phyloP scores from a whole-genome alignment of 2,329 filamentous ascomycete genomes.

The Verticillium isaacii region DNA sequence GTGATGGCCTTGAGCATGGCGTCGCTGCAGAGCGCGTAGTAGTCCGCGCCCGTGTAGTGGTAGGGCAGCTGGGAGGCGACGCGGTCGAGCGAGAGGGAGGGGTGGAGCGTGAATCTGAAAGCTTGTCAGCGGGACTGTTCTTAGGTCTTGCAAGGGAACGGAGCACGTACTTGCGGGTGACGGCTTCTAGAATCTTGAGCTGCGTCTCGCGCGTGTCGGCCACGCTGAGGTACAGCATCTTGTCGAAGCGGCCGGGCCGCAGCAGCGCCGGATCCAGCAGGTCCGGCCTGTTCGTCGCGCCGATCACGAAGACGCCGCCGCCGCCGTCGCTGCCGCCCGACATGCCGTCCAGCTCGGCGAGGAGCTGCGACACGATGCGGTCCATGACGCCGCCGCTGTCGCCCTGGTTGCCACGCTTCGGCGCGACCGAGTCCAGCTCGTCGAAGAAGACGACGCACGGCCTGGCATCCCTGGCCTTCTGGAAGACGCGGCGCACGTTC shows the following conservation, averaged over 20 bases:
- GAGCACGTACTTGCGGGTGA: slow-evolving; percentile 79
- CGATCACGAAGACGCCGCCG: slow-evolving; percentile 92
- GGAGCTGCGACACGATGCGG: slow-evolving; percentile 87
- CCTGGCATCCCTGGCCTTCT: slow-evolving; percentile 76
- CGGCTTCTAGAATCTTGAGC: slow-evolving; percentile 84
- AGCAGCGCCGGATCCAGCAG: slow-evolving; percentile 85
- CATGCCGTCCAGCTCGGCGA: slow-evolving; percentile 97
- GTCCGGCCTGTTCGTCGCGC: slow-evolving; percentile 92
- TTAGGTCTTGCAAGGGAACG: neutral
- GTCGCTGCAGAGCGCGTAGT: slow-evolving; percentile 95
- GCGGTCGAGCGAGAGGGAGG: slow-evolving; percentile 67
- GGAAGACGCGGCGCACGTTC: slow-evolving; percentile 85
- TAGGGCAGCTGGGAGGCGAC: slow-evolving; percentile 80
- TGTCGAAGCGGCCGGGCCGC: slow-evolving; percentile 89
- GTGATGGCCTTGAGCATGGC: slow-evolving; percentile 99
- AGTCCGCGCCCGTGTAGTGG: slow-evolving; percentile 94
- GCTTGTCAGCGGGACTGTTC: slow-evolving; percentile 7
- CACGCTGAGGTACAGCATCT: slow-evolving; percentile 96
- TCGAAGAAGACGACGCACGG: slow-evolving; percentile 94
- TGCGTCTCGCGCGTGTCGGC: slow-evolving; percentile 97
- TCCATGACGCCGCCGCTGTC: slow-evolving; percentile 98
- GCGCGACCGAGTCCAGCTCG: slow-evolving; percentile 87
- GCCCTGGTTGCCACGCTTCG: slow-evolving; percentile 94
- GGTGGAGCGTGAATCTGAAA: slow-evolving; percentile 75
- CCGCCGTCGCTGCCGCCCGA: slow-evolving; percentile 78